phyloP scores from a whole-genome alignment of 2,329 filamentous ascomycete genomes.

The Whalleya microplaca region DNA sequence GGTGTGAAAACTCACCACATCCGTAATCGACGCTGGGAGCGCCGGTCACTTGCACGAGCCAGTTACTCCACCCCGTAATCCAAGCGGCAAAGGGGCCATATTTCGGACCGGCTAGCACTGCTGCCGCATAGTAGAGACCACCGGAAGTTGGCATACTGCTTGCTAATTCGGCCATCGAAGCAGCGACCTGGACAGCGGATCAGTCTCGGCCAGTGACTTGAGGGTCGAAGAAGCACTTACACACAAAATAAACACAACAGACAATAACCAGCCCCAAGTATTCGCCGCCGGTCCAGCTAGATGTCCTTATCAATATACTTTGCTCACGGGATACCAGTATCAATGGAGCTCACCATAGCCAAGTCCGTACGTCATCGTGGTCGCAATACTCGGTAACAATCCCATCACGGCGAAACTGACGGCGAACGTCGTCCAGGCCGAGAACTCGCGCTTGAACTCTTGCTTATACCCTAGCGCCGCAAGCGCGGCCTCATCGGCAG shows the following conservation, averaged over 20 bases:
- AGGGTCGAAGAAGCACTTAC: conserved; percentile 45
- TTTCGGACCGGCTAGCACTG: conserved; percentile 61
- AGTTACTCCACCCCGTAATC: conserved; percentile 40
- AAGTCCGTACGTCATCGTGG: conserved; percentile 72
- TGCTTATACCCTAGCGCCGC: conserved; percentile 62
- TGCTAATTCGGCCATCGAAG: conserved; percentile 72
- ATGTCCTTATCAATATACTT: conserved; percentile 33
- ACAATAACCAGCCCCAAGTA: conserved; percentile 77
- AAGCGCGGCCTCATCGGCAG: conserved; percentile 61
- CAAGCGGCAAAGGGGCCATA: conserved; percentile 39
- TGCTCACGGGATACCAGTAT: background rate
- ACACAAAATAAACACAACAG: conserved; percentile 73
- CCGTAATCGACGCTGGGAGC: conserved; percentile 39
- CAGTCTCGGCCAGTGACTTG: background rate
- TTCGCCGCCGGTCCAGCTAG: conserved; percentile 53
- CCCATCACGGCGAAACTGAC: conserved; percentile 76
- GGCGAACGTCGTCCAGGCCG: conserved; percentile 74
- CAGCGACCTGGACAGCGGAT: conserved; percentile 46
- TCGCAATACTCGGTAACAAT: conserved; percentile 71
- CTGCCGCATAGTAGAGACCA: conserved; percentile 74
- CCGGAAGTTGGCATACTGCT: conserved; percentile 75
- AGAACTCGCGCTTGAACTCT: conserved; percentile 67
- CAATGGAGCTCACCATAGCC: conserved; percentile 41
- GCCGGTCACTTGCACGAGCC: conserved; percentile 40
- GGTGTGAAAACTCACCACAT: conserved; percentile 30